Conservation (phyloP, 1,284 basidiomycete genomes). For the Quambalaria eucalypti region DNA sequence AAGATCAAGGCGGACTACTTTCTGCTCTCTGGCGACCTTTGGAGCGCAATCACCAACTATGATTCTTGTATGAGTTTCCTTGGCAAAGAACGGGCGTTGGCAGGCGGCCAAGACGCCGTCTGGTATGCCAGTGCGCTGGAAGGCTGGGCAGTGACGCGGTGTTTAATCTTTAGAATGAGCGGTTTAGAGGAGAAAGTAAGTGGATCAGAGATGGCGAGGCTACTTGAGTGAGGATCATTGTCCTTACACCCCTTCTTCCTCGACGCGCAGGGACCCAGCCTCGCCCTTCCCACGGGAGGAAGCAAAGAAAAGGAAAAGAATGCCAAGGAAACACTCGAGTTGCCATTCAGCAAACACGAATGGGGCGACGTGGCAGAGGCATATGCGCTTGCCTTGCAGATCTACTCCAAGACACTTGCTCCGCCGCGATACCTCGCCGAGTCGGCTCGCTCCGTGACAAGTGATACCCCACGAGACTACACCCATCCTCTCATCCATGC, state of each 20-base stretch:
- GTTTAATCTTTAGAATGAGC: constrained; percentile 35
- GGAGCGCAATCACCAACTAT: constrained; percentile 35
- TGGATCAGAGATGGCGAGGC: neutral
- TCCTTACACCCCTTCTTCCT: neutral
- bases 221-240: neutral
- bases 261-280: neutral
- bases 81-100: constrained; percentile 39
- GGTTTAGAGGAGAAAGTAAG: constrained; percentile 28
- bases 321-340: constrained; percentile 15
- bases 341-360: constrained; percentile 19
- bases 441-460: constrained; percentile 26
- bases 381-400: constrained; percentile 34
- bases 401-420: constrained; percentile 43
- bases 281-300: constrained; percentile 3
- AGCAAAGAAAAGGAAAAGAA: constrained; percentile 30
- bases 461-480: constrained; percentile 41
- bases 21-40: constrained; percentile 38
- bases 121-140: constrained; percentile 45
- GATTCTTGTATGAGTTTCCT: constrained; percentile 20
- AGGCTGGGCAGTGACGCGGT: constrained; percentile 40
- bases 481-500: constrained; percentile 44
- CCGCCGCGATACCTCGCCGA: constrained; percentile 35
- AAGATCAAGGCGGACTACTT: constrained; percentile 38
- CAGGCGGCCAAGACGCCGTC: constrained; percentile 43
- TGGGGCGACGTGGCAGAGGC: constrained; percentile 44